phyloP scores from a whole-genome alignment of 306 rosid species.

The Comarum palustre region DNA sequence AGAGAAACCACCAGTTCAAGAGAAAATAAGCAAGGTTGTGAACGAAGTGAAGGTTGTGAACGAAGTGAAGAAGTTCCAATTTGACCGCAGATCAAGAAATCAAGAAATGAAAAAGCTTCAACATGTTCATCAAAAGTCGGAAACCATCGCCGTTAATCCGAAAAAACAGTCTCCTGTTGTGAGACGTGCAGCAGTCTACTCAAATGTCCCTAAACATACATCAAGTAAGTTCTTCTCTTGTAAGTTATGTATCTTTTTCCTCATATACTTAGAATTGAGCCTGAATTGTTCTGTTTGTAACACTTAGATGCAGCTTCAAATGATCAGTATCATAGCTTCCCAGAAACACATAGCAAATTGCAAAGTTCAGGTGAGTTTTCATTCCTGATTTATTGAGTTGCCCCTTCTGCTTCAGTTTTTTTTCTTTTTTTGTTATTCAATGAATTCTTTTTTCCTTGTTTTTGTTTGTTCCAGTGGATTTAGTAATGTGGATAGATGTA shows the following conservation, averaged over 20 bases:
- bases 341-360: conserved; percentile 62
- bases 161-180: conserved; percentile 41
- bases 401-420: background rate
- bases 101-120: conserved; percentile 35
- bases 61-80: conserved; percentile 36
- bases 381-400: conserved; percentile 12
- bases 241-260: conserved; percentile 1
- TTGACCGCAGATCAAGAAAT: conserved; percentile 14
- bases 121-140: conserved; percentile 34
- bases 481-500: conserved; percentile 85
- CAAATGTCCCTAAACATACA: conserved; percentile 35
- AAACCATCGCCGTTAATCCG: conserved; percentile 27
- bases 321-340: conserved; percentile 37
- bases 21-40: conserved; percentile 23
- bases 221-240: conserved; percentile 36
- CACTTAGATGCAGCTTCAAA: conserved; percentile 38
- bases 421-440: conserved; percentile 7
- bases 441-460: background rate
- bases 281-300: conserved; percentile 19
- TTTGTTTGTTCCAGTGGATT: conserved; percentile 50
- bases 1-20: conserved; percentile 27
- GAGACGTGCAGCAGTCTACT: conserved; percentile 32
- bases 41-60: conserved; percentile 34
- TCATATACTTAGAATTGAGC: background rate
- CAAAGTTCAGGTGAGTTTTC: conserved; percentile 69